These are phyloP conservation scores for Polygonum aviculare DNA, from an alignment of 148 eudicot species.

Conservation along the genomic window DNA sequence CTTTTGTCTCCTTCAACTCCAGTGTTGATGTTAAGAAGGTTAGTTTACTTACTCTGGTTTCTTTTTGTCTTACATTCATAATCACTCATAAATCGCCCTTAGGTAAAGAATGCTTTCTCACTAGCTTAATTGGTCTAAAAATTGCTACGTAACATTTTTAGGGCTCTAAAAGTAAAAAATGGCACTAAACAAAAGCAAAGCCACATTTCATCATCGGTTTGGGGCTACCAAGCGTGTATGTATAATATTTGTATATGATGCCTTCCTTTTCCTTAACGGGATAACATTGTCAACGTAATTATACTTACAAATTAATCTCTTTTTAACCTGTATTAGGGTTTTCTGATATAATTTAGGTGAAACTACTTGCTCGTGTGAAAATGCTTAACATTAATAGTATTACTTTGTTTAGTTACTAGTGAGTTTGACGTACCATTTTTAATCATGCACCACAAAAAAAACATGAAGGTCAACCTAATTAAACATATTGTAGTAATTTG, in stretches of 20 bases:
- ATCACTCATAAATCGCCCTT: not conserved
- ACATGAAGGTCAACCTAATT: not conserved
- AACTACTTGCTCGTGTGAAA: no score
- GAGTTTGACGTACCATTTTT: not conserved
- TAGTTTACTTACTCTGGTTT: not conserved
- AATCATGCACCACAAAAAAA: not conserved
- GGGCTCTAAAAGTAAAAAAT: no score
- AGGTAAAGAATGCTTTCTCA: not conserved
- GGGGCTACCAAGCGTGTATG: conserved; percentile 8
- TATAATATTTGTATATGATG: not conserved
- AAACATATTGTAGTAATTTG: not conserved
- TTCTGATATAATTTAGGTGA: no score
- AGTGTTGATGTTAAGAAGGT: not conserved
- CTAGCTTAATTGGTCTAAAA: no score
- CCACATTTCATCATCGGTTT: not conserved
- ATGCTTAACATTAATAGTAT: no score
- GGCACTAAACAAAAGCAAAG: not conserved
- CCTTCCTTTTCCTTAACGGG: not conserved
- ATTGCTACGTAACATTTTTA: no score
- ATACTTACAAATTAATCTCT: no score
- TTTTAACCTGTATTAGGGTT: no score
- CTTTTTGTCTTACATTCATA: not conserved
- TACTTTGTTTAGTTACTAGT: no score
- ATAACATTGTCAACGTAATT: not conserved
- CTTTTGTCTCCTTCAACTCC: not conserved